Conservation (phyloP, 2,329 filamentous ascomycete genomes). For the Scedosporium boydii region DNA sequence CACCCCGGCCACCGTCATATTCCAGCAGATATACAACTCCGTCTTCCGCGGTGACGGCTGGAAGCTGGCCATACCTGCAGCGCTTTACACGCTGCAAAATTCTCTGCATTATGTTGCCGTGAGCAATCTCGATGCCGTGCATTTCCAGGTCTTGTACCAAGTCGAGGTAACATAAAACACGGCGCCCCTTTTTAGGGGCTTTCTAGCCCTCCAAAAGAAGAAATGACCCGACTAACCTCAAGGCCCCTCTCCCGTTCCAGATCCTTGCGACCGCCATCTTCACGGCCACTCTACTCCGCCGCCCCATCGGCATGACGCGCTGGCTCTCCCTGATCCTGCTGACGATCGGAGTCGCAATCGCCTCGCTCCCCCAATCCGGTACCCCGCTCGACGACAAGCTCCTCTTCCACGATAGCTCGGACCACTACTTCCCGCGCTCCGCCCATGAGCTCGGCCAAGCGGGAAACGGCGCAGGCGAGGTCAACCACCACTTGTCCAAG, state of each 20-base stretch:
- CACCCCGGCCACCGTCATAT: slow-evolving; percentile 69
- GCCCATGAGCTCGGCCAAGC: slow-evolving; percentile 64
- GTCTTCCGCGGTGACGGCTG: slow-evolving; percentile 88
- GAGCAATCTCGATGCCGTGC: slow-evolving; percentile 82
- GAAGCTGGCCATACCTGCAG: slow-evolving; percentile 85
- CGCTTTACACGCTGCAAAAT: slow-evolving; percentile 85
- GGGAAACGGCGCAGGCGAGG: slow-evolving; percentile 35
- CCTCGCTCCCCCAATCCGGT: slow-evolving; percentile 62
- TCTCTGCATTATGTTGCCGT: slow-evolving; percentile 88
- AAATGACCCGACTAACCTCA: not conserved
- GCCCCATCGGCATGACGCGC: slow-evolving; percentile 59
- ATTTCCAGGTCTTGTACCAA: slow-evolving; percentile 90
- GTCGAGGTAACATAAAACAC: slow-evolving; percentile 53
- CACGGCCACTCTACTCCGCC: slow-evolving; percentile 67
- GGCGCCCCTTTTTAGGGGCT: too few relatives aligned
- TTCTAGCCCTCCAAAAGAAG: not conserved
- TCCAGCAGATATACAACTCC: slow-evolving; percentile 67
- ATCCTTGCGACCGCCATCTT: slow-evolving; percentile 86
- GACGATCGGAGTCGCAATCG: slow-evolving; percentile 72
- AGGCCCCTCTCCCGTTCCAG: slow-evolving; percentile 20
- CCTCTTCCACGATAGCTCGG: slow-evolving; percentile 52
- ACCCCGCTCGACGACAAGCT: slow-evolving; percentile 43
- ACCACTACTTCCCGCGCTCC: slow-evolving; percentile 67
- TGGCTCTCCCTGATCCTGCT: slow-evolving; percentile 76
- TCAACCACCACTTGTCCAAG: slow-evolving; percentile 40